Conservation (phyloP, 2,329 filamentous ascomycete genomes). For the Alternaria brassicae region DNA sequence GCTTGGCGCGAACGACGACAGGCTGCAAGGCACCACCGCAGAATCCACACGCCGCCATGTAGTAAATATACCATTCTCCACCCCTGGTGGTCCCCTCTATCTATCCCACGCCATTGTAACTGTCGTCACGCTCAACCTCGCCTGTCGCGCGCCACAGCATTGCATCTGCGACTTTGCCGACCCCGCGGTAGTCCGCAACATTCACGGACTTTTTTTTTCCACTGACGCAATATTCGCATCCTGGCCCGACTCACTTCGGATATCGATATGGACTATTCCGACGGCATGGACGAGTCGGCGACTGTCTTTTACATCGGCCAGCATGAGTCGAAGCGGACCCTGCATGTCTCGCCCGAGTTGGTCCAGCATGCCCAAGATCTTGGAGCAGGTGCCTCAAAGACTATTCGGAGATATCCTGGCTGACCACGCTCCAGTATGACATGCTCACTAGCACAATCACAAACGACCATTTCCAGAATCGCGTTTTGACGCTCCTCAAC, state of each 20-base stretch:
- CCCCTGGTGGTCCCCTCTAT: slow-evolving; percentile 7
- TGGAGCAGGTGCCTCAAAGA: slow-evolving; percentile 61
- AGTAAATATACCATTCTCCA: slow-evolving; percentile 11
- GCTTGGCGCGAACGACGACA: slow-evolving; percentile 21
- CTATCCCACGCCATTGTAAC: neutral
- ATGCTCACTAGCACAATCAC: slow-evolving; percentile 82
- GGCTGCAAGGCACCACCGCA: slow-evolving; percentile 15
- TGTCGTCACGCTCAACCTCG: neutral
- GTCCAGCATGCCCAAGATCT: slow-evolving; percentile 72
- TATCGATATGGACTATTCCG: slow-evolving; percentile 39
- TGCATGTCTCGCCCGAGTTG: slow-evolving; percentile 68
- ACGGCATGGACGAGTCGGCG: slow-evolving; percentile 46
- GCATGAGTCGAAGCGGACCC: slow-evolving; percentile 70
- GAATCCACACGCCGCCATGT: slow-evolving; percentile 20
- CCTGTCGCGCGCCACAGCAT: slow-evolving; percentile 5
- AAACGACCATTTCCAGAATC: slow-evolving; percentile 72
- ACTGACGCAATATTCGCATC: neutral
- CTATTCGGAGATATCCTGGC: neutral
- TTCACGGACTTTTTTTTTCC: slow-evolving; percentile 14
- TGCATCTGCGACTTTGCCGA: slow-evolving; percentile 8
- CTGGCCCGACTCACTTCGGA: neutral
- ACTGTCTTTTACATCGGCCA: slow-evolving; percentile 74
- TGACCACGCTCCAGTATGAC: slow-evolving; percentile 67
- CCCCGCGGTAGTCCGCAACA: slow-evolving; percentile 19
- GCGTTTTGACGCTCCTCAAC: slow-evolving; percentile 69